Evolutionary conservation across 2,329 filamentous ascomycete genomes (phyloP), one percentile per base, ranked within the genome.

Genomic region (Colletotrichum orbiculare): DNA sequence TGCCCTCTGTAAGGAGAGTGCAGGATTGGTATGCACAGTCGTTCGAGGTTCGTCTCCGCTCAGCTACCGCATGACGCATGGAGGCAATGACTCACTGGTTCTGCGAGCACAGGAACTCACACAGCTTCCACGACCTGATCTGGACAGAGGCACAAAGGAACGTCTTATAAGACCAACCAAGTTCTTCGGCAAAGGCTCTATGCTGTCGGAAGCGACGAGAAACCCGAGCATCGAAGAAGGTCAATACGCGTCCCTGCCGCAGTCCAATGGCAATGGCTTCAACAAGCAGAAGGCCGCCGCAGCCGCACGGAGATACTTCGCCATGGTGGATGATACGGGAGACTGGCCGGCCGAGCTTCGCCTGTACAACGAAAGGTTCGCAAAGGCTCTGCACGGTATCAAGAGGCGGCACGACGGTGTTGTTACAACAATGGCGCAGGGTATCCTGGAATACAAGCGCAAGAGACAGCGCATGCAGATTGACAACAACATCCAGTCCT

Each of bases 21-120:
- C 91, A 94, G 77, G 94, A 98, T 75, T 99, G 96, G 96, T 99
- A 99, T 78, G 96, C 95, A 69, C 96, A 99, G 82, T 99, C 96
- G 55, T 99, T 99, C 75, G 96, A 99, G 89, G 94, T 97, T 87
- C 72, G 86, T 76, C 48, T n/a, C 57, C 33, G 8, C 53, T 50
- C 45, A 54, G 12, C 47, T 43, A 38, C 12, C 33, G 60, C 45
- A 59, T 57, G 17, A 49, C 50, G 48, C 54, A 65, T 57, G 45
- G 38, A 37, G 60, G 41, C 47, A 41, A 59, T 58, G 60, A 68
- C 60, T 58, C 56, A 55, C 48, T 64, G 52, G 33, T 57, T 56
- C 49, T 45, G 57, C 38, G 39, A 45, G 50, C 53, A 42, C 71
- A 95, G 93, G 96, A 99, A 85, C 96, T 99, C 78, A 97, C 94